A percentile compares a stretch with the other conserved stretches of the same genome.
Conservation (phyloP, 169 alveolate species). For the Amoebophrya sp. region DNA sequence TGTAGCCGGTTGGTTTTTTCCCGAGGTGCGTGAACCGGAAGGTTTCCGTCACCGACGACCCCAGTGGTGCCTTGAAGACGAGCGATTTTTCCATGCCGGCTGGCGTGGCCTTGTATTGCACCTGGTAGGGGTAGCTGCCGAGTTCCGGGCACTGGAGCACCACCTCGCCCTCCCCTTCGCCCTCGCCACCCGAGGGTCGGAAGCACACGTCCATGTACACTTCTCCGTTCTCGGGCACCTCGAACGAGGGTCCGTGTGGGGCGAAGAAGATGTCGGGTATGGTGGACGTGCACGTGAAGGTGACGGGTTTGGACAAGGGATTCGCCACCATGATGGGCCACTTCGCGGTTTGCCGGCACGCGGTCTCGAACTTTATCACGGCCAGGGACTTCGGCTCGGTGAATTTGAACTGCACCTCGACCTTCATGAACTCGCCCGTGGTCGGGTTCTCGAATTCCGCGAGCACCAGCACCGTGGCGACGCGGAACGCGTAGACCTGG, state of each 20-base stretch:
- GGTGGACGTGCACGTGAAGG: conserved; percentile 30
- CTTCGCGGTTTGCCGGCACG: conserved; percentile 31
- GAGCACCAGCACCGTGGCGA: not conserved
- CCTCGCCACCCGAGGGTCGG: not conserved
- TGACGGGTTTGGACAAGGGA: conserved; percentile 20
- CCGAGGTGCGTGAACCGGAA: conserved; percentile 50
- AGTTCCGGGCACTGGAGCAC: not conserved
- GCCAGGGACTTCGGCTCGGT: conserved; percentile 29
- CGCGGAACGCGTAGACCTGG: conserved; percentile 34
- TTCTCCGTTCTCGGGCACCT: not conserved
- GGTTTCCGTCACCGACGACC: conserved; percentile 22
- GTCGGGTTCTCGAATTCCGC: conserved; percentile 25
- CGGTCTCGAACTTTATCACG: not conserved
- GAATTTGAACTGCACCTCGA: conserved; percentile 27
- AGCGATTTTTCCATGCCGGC: conserved; percentile 42
- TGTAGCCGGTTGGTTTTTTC: conserved; percentile 39
- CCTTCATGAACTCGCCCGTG: conserved; percentile 17
- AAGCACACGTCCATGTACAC: not conserved
- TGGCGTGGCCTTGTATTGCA: not conserved
- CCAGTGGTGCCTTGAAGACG: conserved; percentile 46
- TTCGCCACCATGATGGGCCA: conserved; percentile 32
- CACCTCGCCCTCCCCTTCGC: not conserved
- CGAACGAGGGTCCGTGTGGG: not conserved
- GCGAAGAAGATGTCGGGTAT: conserved; percentile 25
- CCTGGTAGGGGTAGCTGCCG: not conserved